Conservation (phyloP, 371 early-diverging fungal species). For the Scutellospora calospora region DNA sequence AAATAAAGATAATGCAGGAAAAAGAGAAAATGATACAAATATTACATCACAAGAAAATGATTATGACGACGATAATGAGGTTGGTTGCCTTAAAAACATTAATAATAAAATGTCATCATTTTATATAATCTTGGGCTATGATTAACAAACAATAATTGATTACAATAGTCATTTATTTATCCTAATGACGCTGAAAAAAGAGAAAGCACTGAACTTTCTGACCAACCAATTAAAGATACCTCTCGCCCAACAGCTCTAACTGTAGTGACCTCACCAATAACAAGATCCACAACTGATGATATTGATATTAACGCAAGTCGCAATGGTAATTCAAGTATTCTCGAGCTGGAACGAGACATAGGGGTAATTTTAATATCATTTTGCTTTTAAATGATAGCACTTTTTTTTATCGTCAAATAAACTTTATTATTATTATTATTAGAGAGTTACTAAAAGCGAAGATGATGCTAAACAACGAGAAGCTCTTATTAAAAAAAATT, state of each 20-base stretch:
- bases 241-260: too few species aligned
- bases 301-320: not conserved
- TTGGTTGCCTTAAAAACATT: not conserved
- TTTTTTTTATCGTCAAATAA: not conserved
- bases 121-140: not conserved
- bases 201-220: not conserved
- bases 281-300: not conserved
- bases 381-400: not conserved
- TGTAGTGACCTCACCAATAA: too few species aligned
- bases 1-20: too few species aligned
- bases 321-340: conserved; percentile 11
- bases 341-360: conserved; percentile 16
- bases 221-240: not conserved
- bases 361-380: conserved; percentile 6
- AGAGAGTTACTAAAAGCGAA: conserved; percentile 8
- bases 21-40: too few species aligned
- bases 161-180: conserved; percentile 18
- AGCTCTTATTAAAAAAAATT: conserved; percentile 53
- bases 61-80: conserved; percentile 12
- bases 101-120: not conserved
- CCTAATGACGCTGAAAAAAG: not conserved
- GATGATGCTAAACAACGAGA: conserved; percentile 47
- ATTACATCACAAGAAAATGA: not conserved
- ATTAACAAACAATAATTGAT: not conserved
- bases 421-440: not conserved